Percentiles rank a stretch among this genome's conserved stretches.
phyloP scores from a whole-genome alignment of 768 basidiomycete species.

The Leucosporidium yakuticum region DNA sequence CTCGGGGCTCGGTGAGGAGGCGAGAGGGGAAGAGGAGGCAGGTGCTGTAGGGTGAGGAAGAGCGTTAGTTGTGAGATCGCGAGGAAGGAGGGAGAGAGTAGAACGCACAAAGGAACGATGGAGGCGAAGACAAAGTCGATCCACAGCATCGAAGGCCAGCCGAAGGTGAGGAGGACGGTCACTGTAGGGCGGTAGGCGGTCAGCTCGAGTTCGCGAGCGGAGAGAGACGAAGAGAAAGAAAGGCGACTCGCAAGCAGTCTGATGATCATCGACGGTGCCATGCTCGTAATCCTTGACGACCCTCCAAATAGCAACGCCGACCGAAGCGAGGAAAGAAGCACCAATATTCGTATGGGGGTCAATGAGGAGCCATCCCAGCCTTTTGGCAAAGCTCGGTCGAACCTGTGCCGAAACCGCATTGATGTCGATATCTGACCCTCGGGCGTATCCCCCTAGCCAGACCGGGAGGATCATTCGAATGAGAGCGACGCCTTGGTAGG shows the following conservation, averaged over 20 bases:
- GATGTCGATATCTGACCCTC: conserved; percentile 29
- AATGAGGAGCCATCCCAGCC: conserved; percentile 17
- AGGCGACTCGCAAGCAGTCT: conserved; percentile 22
- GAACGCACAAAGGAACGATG: conserved; percentile 29
- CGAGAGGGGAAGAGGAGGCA: conserved; percentile 33
- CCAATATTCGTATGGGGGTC: conserved; percentile 23
- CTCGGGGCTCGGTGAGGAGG: conserved; percentile 29
- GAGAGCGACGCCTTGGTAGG: conserved; percentile 32
- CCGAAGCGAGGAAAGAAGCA: conserved; percentile 22
- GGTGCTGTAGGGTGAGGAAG: conserved; percentile 5
- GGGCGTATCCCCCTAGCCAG: conserved; percentile 27
- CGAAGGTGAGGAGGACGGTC: conserved; percentile 31
- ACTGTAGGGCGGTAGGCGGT: background rate
- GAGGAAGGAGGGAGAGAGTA: background rate
- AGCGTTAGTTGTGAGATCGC: background rate
- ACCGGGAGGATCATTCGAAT: conserved; percentile 24
- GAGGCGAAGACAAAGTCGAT: conserved; percentile 31
- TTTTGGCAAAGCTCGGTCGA: conserved; percentile 12
- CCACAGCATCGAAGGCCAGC: conserved; percentile 31
- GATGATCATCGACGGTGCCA: conserved; percentile 26
- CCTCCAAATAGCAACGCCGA: conserved; percentile 30
- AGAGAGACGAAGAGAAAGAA: background rate
- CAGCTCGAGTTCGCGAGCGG: background rate
- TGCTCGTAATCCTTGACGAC: conserved; percentile 22
- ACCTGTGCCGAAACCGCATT: conserved; percentile 19